phyloP scores from a whole-genome alignment of 352 stramenopile species.

The Plasmopara muralis region DNA sequence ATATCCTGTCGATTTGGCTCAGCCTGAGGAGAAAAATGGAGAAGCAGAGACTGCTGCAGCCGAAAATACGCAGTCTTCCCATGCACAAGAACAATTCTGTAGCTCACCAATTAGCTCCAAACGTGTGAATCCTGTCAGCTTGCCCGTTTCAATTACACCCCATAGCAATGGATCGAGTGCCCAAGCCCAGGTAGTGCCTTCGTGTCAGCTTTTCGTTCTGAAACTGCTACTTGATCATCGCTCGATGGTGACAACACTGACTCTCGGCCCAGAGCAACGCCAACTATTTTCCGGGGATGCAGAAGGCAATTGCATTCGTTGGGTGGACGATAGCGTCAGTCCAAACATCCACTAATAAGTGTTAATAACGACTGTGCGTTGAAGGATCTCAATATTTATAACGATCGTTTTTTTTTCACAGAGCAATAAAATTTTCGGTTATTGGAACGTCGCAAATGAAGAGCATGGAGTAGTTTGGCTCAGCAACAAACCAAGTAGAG shows the following conservation, averaged over 20 bases:
- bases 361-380: conserved; percentile 7
- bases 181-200: conserved; percentile 42
- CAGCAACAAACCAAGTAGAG: background rate
- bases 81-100: background rate
- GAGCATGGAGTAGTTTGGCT: background rate
- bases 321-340: conserved; percentile 72
- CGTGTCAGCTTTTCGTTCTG: conserved; percentile 65
- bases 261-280: conserved; percentile 47
- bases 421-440: conserved; percentile 12
- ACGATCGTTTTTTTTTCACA: conserved; percentile 17
- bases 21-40: conserved; percentile 19
- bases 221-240: conserved; percentile 74
- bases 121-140: background rate
- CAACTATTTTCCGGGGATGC: conserved; percentile 62
- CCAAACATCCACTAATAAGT: conserved; percentile 40
- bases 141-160: conserved; percentile 9
- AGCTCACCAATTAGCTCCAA: conserved; percentile 6
- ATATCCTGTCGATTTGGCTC: conserved; percentile 50
- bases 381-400: conserved; percentile 14
- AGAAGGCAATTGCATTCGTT: conserved; percentile 70
- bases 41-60: conserved; percentile 1
- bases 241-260: conserved; percentile 47
- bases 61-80: background rate
- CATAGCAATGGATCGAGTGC: conserved; percentile 5
- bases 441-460: background rate